Evolutionary conservation across 2,329 filamentous ascomycete genomes (phyloP), one percentile per base, ranked within the genome.

Genomic region (Aureobasidium sp.): DNA sequence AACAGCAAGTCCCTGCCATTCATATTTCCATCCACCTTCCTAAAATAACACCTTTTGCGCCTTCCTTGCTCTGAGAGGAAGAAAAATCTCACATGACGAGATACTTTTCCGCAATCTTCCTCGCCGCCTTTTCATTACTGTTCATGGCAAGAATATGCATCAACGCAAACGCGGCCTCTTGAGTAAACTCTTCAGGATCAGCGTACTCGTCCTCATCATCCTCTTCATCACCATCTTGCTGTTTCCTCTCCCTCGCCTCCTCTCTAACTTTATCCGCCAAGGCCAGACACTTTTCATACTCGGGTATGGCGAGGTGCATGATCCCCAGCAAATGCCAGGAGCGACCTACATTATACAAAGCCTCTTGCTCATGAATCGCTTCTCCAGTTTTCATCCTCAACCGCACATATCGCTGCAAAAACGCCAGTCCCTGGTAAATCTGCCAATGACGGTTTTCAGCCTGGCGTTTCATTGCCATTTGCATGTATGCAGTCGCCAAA

Each of bases 361-460:
- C 89, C 74, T 96, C 91, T 70, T 90, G 88, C 53, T 79, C 75
- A 68, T 87, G 76, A 22, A 77, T 69, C 1, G 76, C 73, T 5
- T 75, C 67, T 9, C 57, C 57, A 8, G 14, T 60, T 1, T n/a
- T 27, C 3, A 76, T 77, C 29, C 88, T 81, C 29, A 84, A 71
- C 2, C 84, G 79, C 67, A 89, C 87, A 74, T 95, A 96, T 39
- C 84, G 79, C 62, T 87, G 84, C 62, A 97, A 76, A 69, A 96
- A 97, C 0, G 87, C 80, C 56, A 97, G 82, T 0, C 91, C 94
- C 72, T 97, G 92, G 66, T 90, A 81, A 45, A 97, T 85, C 44
- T 91, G 84, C 70, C 90, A 93, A 71, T 97, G 93, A 1, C 94
- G 81, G 71, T 97, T 97, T 52, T 93, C 90, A 0, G 88, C 87